Percentiles rank a stretch among this genome's conserved stretches.
phyloP scores from a whole-genome alignment of 371 early-diverging fungal genomes.

The Blakeslea trispora region DNA sequence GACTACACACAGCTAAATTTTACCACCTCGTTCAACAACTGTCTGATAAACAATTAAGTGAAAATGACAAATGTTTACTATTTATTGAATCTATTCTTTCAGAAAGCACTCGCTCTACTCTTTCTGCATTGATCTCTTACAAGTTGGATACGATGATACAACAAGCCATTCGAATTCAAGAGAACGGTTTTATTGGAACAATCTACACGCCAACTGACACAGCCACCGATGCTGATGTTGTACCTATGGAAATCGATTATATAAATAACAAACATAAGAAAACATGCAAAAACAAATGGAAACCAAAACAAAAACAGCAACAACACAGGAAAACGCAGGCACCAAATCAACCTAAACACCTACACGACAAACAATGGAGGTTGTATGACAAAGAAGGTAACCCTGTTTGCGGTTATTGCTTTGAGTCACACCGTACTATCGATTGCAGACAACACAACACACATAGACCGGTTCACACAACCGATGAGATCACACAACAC shows the following conservation, averaged over 20 bases:
- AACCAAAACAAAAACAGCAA: too few relatives aligned
- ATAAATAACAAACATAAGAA: too few relatives aligned
- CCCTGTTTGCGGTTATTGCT: slow-evolving; percentile 8
- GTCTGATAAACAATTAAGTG: background rate
- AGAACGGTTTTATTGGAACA: background rate
- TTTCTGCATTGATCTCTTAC: background rate
- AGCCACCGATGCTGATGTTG: too few relatives aligned
- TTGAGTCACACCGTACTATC: slow-evolving; percentile 1
- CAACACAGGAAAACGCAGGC: background rate
- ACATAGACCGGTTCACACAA: background rate
- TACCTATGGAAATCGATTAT: too few relatives aligned
- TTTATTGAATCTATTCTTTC: slow-evolving; percentile 7
- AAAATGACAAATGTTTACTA: background rate
- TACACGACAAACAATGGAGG: too few relatives aligned
- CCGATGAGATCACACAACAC: background rate
- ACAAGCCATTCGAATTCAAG: background rate
- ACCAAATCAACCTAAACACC: background rate
- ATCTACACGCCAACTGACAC: too few relatives aligned
- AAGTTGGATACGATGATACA: background rate
- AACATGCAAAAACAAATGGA: too few relatives aligned
- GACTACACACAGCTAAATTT: slow-evolving; percentile 2
- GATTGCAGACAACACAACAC: slow-evolving; percentile 1
- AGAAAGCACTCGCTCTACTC: background rate
- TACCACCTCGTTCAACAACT: background rate
- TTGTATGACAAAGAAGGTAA: slow-evolving; percentile 8